Evolutionary conservation across 2,329 filamentous ascomycete genomes (phyloP), one percentile per base, ranked within the genome.

Genomic region (Trichoderma arundinaceum): DNA sequence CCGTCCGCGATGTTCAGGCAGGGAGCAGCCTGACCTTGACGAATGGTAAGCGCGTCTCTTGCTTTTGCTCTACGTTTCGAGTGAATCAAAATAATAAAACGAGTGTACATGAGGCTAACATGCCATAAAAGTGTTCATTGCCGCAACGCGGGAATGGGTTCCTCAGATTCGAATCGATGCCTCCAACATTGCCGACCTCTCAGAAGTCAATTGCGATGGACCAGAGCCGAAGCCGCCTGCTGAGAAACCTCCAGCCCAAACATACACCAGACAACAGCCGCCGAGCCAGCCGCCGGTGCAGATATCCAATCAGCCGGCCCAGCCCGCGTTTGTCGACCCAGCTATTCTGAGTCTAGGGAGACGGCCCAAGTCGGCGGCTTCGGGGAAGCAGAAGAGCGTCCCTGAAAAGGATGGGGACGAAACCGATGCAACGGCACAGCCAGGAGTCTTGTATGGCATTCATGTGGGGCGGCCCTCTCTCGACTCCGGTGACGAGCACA

Each of bases 281-380:
- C 49, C 49, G n/a, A 63, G 17, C 19, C 49, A 63, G 15, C 17
- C 39, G 7, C 4, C 28, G 7, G 28, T 38, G 49, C 49, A 63
- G 17, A 32, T n/a, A 22, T 41, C 59, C 28, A 38, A 32, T 17
- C 48, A 53, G 43, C 70, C 72, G 51, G 66, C 71, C 60, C 75
- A 79, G 68, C 71, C 79, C 35, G 72, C 81, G 0, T 92, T 95
- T 72, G 84, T 89, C n/a, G 92, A 96, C 72, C 92, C 92, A 10
- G 92, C 92, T 3, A 96, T 96, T 64, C 75, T 96, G 52, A 93
- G 91, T 74, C 85, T 92, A 57, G 81, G 81, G 22, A 80, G 80
- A 53, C 79, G 77, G 4, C 79, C 82, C 1, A 74, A 70, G 32
- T 72, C 74, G 0, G 72, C 65, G 13, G 70, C 74, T 10, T 66